These are phyloP conservation scores for Sugiyamaella americana DNA, from an alignment of 805 yeast species.

Conservation along the genomic window DNA sequence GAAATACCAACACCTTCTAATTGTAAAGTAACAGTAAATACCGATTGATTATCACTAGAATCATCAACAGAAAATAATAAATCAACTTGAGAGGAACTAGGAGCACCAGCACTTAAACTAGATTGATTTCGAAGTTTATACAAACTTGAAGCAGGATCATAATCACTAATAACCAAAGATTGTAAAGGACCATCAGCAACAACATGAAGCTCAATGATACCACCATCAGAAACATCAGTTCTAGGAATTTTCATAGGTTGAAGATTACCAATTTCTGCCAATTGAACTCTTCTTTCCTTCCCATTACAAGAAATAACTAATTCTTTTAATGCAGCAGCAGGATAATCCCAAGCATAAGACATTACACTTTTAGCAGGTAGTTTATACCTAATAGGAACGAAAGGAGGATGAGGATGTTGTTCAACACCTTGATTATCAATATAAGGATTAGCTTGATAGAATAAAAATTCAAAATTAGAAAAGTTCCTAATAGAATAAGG, in stretches of 20 bases:
- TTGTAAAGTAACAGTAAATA: slow-evolving; percentile 49
- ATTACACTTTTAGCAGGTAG: slow-evolving; percentile 87
- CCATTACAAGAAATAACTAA: slow-evolving; percentile 66
- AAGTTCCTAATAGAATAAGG: slow-evolving; percentile 89
- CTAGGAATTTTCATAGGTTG: slow-evolving; percentile 73
- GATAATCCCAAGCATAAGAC: slow-evolving; percentile 98
- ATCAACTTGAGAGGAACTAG: slow-evolving; percentile 13
- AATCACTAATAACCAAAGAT: slow-evolving; percentile 74
- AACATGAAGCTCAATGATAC: slow-evolving; percentile 79
- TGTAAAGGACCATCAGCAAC: slow-evolving; percentile 96
- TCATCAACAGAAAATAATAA: slow-evolving; percentile 23
- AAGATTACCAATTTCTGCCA: slow-evolving; percentile 89
- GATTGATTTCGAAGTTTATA: slow-evolving; percentile 45
- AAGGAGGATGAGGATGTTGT: slow-evolving; percentile 45
- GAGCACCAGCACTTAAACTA: slow-evolving; percentile 17
- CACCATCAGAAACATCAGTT: slow-evolving; percentile 32
- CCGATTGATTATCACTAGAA: slow-evolving; percentile 49
- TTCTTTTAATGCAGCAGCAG: slow-evolving; percentile 82
- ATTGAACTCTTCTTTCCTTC: slow-evolving; percentile 68
- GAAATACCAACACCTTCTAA: slow-evolving; percentile 84
- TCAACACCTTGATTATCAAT: slow-evolving; percentile 59
- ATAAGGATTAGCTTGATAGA: slow-evolving; percentile 80
- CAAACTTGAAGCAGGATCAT: slow-evolving; percentile 70
- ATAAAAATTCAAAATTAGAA: slow-evolving; percentile 76
- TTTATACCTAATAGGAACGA: slow-evolving; percentile 71